phyloP scores from a whole-genome alignment of 306 rosid species.

The Cucurbita ficifolia region DNA sequence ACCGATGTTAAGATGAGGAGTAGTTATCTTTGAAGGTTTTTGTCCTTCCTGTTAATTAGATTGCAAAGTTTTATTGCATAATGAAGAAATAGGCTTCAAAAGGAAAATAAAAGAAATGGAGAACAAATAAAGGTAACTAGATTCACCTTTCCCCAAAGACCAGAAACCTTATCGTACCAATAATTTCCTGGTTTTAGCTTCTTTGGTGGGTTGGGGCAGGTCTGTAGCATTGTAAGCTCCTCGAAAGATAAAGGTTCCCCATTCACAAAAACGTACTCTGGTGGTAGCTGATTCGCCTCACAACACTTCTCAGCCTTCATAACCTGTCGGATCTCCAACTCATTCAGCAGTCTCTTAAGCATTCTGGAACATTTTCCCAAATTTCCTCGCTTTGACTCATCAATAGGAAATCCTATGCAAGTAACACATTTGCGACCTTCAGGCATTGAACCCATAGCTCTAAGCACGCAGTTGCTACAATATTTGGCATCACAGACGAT shows the following conservation, averaged over 20 bases:
- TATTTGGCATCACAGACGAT: conserved; percentile 90
- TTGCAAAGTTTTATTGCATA: conserved; percentile 4
- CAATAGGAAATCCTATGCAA: conserved; percentile 72
- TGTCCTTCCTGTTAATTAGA: conserved; percentile 62
- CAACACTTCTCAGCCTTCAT: conserved; percentile 80
- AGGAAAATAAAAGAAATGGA: background rate
- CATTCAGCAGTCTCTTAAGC: conserved; percentile 75
- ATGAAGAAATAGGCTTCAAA: conserved; percentile 4
- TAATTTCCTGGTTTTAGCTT: conserved; percentile 88
- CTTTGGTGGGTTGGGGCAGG: conserved; percentile 70
- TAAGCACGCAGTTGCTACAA: conserved; percentile 74
- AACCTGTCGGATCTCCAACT: conserved; percentile 69
- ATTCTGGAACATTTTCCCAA: conserved; percentile 84
- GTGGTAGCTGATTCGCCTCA: conserved; percentile 85
- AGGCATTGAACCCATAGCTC: conserved; percentile 99
- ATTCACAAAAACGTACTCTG: conserved; percentile 65
- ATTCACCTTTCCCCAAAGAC: conserved; percentile 98
- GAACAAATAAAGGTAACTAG: conserved; percentile 4
- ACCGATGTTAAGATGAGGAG: conserved; percentile 84
- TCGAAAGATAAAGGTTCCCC: conserved; percentile 65
- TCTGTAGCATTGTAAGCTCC: conserved; percentile 53
- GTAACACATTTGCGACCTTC: conserved; percentile 93
- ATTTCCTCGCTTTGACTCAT: conserved; percentile 55
- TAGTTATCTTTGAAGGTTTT: conserved; percentile 77
- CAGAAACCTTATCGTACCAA: conserved; percentile 99